These are phyloP conservation scores for Paragyromitra xinjiangensis DNA, from an alignment of 495 filamentous ascomycete genomes.

Conservation along the genomic window DNA sequence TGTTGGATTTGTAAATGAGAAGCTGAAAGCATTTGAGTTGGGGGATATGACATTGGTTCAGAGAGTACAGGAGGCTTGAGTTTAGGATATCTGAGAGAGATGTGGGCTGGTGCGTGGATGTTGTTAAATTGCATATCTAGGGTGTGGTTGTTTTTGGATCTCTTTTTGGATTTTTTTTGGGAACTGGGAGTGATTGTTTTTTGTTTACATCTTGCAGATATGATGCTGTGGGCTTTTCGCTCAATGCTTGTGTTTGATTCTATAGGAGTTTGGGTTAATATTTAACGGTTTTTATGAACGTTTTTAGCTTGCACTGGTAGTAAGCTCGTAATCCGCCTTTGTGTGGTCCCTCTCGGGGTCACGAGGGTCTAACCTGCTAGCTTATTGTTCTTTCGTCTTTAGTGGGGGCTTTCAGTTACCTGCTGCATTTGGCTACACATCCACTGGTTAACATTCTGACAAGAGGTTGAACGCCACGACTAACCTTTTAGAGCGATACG, in stretches of 20 bases:
- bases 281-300: neutral
- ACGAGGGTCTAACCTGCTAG: no score
- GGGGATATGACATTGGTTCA: conserved; percentile 11
- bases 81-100: neutral
- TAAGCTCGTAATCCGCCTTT: no score
- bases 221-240: neutral
- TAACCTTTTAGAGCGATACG: neutral
- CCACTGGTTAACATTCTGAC: neutral
- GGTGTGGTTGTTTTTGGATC: neutral
- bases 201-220: neutral
- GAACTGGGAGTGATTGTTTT: neutral
- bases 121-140: conserved; percentile 2
- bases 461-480: neutral
- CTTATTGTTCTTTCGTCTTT: no score
- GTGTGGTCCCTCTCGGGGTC: no score
- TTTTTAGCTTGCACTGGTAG: neutral
- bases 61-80: neutral
- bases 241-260: neutral
- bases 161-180: neutral
- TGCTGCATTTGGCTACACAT: neutral
- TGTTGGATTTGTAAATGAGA: conserved; percentile 29
- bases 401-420: neutral
- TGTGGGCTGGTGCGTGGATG: neutral
- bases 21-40: conserved; percentile 36
- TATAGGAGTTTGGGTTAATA: neutral